Evolutionary conservation across 495 filamentous ascomycete species (phyloP), one percentile per base, ranked within the genome.

Genomic region (Cudoniella acicularis): DNA sequence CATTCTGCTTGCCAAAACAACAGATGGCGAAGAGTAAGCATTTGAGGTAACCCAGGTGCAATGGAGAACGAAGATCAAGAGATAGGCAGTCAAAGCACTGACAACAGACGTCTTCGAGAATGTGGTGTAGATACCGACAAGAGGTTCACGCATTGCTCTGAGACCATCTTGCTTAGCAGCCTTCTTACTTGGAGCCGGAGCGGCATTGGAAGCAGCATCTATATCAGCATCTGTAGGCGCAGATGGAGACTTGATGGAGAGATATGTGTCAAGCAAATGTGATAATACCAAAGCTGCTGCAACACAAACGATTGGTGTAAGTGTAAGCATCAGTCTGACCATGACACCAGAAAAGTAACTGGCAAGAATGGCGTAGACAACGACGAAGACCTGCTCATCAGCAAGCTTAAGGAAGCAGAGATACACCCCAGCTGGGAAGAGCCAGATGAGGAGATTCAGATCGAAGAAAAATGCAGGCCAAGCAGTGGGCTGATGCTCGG

Each of bases 401-500:
- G 85, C 87, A 25, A 99, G 82, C 25, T 87, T 84, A 70, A 89
- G 87, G 84, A 97, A 99, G 77, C 91, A 96, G 80, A 99, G 88
- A 75, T 96, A 99, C 54, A 99, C 91, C 73, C 95, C 95, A 20
- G 94, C 95, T 1, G 95, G 95, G 84, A 99, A 98, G 53, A 98
- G 86, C 92, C 92, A 99, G 74, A 99, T 96, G 60, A 99, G 79
- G 79, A 99, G 84, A 75, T 96, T 96, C 64, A 99, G 81, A 66
- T 99, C 95, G 72, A 99, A 99, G 77, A 98, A 99, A 83, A 97
- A 99, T 30, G 95, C 92, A 8, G 95, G 95, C 95, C 95, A 99
- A n/a, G 95, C 95, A 23, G 95, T 99, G 11, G 95, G 95, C 72
- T 99, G 95, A 80, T 99, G 95, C 72, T 99, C 95, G 8, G 95